Evolutionary conservation across 2,329 filamentous ascomycete species (phyloP).

Genomic region (Ophiostoma ulmi): DNA sequence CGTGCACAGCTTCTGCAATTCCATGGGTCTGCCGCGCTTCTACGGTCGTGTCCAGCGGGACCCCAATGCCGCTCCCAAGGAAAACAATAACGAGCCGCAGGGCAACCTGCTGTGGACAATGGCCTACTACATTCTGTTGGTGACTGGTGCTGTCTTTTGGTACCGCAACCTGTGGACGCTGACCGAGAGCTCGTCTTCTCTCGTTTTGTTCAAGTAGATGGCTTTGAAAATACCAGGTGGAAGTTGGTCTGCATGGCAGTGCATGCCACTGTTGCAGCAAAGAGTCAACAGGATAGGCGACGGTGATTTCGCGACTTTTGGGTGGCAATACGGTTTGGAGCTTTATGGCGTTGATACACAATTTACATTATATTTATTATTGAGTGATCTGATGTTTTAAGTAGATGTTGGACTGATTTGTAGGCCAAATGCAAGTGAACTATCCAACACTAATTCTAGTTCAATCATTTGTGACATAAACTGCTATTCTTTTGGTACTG

Average conservation of each 20-base stretch:
- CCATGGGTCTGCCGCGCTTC: constrained; percentile 78
- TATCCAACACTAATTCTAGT: too few relatives aligned
- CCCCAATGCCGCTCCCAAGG: not conserved
- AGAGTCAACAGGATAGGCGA: not conserved
- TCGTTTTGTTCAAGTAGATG: constrained; percentile 33
- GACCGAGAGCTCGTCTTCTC: constrained; percentile 57
- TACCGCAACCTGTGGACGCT: constrained; percentile 64
- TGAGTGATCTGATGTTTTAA: too few relatives aligned
- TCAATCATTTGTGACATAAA: too few relatives aligned
- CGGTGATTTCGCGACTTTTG: not conserved
- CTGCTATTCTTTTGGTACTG: too few relatives aligned
- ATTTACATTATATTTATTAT: not conserved
- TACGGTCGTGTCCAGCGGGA: constrained; percentile 67
- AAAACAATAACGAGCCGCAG: constrained; percentile 13
- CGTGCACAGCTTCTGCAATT: constrained; percentile 88
- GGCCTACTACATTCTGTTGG: constrained; percentile 71
- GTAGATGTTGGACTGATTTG: too few relatives aligned
- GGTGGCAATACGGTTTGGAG: not conserved
- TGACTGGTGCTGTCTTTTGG: constrained; percentile 67
- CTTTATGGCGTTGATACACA: not conserved
- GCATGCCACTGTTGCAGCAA: not conserved
- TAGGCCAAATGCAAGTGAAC: too few relatives aligned
- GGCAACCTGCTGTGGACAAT: constrained; percentile 59
- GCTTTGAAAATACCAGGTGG: not conserved
- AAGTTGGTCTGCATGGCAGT: not conserved